Percentiles rank a stretch among this genome's conserved stretches.
phyloP scores from a whole-genome alignment of 495 filamentous ascomycete species.

The Mycothermus thermophilus region DNA sequence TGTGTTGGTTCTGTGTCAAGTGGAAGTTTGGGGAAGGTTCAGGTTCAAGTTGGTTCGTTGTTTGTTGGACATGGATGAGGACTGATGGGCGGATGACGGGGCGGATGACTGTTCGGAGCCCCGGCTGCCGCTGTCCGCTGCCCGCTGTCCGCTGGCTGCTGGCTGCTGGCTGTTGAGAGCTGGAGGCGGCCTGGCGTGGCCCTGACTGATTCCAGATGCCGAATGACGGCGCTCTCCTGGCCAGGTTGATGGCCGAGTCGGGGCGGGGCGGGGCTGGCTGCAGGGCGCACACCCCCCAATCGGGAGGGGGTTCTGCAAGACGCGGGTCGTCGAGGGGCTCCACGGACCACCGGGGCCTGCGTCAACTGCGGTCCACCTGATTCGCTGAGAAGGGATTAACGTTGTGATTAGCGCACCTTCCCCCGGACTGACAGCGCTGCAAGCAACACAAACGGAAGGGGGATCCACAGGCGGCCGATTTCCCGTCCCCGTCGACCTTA shows the following conservation, averaged over 20 bases:
- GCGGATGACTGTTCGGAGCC: not conserved
- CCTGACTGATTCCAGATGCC: slow-evolving; percentile 4
- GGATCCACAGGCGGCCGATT: too few species aligned
- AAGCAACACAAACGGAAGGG: too few species aligned
- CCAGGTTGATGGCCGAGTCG: slow-evolving; percentile 2
- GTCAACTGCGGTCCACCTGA: too few species aligned
- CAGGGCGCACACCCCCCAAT: slow-evolving; percentile 1
- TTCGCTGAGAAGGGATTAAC: too few species aligned
- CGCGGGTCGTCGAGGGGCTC: not conserved
- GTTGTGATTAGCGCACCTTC: too few species aligned
- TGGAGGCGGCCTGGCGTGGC: not conserved
- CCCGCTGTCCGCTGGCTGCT: not conserved
- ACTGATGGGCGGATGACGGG: not conserved
- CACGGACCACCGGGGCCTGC: not conserved
- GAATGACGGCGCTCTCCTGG: slow-evolving; percentile 1
- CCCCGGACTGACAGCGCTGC: too few species aligned
- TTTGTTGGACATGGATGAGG: not conserved
- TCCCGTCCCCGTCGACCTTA: too few species aligned
- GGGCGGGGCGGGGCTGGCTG: slow-evolving; percentile 3
- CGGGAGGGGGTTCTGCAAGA: slow-evolving; percentile 3
- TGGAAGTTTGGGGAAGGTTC: too few species aligned
- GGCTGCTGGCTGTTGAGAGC: not conserved
- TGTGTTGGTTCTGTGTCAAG: too few species aligned
- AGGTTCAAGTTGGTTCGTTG: too few species aligned
- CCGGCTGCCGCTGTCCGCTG: not conserved